These are phyloP conservation scores for Alloascoidea africana DNA, from an alignment of 805 yeast genomes.

Conservation along the genomic window DNA sequence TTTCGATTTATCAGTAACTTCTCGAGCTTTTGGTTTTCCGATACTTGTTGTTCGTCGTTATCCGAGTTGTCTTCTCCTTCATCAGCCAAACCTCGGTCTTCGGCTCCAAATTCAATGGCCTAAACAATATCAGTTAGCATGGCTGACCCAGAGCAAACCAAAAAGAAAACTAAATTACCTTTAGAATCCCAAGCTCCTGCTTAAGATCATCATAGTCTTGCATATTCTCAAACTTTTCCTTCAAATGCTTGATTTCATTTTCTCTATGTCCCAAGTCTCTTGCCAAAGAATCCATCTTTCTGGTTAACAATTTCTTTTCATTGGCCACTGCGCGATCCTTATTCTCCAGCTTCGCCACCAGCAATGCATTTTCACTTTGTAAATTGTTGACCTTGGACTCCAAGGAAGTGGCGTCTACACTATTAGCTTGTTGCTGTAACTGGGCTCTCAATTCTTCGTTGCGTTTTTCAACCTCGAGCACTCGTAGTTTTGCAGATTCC, in stretches of 20 bases:
- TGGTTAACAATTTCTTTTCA: slow-evolving; percentile 12
- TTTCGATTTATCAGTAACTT: slow-evolving; percentile 54
- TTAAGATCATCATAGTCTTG: slow-evolving; percentile 72
- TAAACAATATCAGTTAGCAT: no score
- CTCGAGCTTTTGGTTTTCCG: slow-evolving; percentile 23
- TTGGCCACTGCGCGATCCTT: slow-evolving; percentile 20
- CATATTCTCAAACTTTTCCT: slow-evolving; percentile 31
- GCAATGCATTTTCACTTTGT: slow-evolving; percentile 44
- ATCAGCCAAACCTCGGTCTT: slow-evolving; percentile 12
- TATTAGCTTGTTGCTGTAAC: slow-evolving; percentile 24
- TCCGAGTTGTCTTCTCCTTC: slow-evolving; percentile 17
- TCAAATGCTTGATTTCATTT: slow-evolving; percentile 35
- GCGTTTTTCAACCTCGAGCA: slow-evolving; percentile 57
- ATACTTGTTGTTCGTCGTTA: slow-evolving; percentile 9
- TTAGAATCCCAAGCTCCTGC: slow-evolving; percentile 55
- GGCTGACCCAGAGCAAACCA: slow-evolving; percentile 21
- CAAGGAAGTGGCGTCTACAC: slow-evolving; percentile 23
- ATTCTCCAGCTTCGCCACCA: slow-evolving; percentile 42
- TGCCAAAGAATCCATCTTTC: slow-evolving; percentile 20
- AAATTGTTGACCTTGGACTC: slow-evolving; percentile 27
- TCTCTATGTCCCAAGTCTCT: slow-evolving; percentile 32
- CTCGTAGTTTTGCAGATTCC: slow-evolving; percentile 52
- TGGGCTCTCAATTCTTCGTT: slow-evolving; percentile 63
- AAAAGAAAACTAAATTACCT: slow-evolving; percentile 62
- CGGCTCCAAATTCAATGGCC: slow-evolving; percentile 13